A percentile compares a stretch with the other conserved stretches of the same genome.
Conservation (phyloP, 306 rosid genomes). For the Trifolium dubium region DNA sequence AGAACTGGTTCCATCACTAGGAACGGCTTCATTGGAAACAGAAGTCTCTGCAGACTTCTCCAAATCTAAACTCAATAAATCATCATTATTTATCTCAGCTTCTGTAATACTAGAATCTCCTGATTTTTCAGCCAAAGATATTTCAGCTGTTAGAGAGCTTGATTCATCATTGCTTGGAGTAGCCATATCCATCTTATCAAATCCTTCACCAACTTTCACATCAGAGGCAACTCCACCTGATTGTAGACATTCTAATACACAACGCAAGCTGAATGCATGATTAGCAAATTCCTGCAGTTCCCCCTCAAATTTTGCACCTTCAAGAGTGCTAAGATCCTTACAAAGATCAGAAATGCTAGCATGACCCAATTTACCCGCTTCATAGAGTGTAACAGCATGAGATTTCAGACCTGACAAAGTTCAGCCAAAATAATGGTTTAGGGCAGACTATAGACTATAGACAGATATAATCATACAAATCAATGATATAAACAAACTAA, state of each 20-base stretch:
- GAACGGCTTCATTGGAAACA: conserved; percentile 52
- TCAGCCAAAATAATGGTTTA: conserved; percentile 18
- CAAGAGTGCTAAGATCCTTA: conserved; percentile 85
- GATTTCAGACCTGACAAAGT: conserved; percentile 83
- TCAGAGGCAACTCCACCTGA: conserved; percentile 79
- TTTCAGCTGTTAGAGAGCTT: conserved; percentile 53
- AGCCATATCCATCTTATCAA: conserved; percentile 47
- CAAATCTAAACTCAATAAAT: conserved; percentile 44
- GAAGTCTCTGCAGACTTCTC: conserved; percentile 48
- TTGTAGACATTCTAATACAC: conserved; percentile 87
- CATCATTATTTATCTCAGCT: conserved; percentile 46
- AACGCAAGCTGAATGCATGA: conserved; percentile 97
- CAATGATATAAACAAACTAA: conserved; percentile 11
- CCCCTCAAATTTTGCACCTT: conserved; percentile 97
- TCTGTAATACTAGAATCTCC: conserved; percentile 44
- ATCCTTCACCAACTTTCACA: conserved; percentile 56
- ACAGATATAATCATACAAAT: conserved; percentile 6
- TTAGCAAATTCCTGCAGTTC: conserved; percentile 98
- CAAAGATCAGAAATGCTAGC: conserved; percentile 92
- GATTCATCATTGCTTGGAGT: conserved; percentile 54
- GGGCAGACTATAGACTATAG: conserved; percentile 36
- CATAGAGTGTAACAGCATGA: conserved; percentile 97
- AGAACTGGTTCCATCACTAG: conserved; percentile 48
- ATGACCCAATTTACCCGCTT: conserved; percentile 97
- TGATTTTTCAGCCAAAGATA: conserved; percentile 50